A percentile compares a stretch with the other conserved stretches of the same genome.
Evolutionary conservation across 495 filamentous ascomycete genomes (phyloP).

Genomic region (Lophiotrema nucula): DNA sequence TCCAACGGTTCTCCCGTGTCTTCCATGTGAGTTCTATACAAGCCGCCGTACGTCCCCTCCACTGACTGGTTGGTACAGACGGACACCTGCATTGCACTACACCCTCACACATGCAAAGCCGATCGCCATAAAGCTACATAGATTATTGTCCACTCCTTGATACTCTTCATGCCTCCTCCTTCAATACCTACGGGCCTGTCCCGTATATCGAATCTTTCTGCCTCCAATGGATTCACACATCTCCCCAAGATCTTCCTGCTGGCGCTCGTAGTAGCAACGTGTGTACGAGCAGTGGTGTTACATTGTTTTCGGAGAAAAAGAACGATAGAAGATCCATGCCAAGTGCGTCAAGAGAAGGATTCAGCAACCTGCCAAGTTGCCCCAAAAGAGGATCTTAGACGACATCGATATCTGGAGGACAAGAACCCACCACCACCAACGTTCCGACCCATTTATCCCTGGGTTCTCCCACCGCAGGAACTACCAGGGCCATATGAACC

Average conservation of each 20-base stretch:
- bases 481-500: constrained; percentile 33
- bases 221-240: constrained; percentile 2
- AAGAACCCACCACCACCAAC: constrained; percentile 14
- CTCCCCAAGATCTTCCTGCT: constrained; percentile 19
- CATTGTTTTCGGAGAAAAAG: constrained; percentile 21
- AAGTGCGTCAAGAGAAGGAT: constrained; percentile 14
- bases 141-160: constrained; percentile 3
- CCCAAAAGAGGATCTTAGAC: constrained; percentile 5
- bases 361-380: constrained; percentile 3
- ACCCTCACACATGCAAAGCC: constrained; percentile 33
- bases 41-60: constrained; percentile 15
- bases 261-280: constrained; percentile 9
- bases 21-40: constrained; percentile 32
- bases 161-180: constrained; percentile 24
- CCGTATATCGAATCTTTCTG: constrained; percentile 4
- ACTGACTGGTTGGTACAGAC: constrained; percentile 32
- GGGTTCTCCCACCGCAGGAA: constrained; percentile 21
- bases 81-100: constrained; percentile 25
- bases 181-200: constrained; percentile 11
- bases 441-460: constrained; percentile 30
- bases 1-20: constrained; percentile 33
- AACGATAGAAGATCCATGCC: neutral
- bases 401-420: neutral
- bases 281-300: constrained; percentile 16
- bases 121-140: constrained; percentile 23